Conservation (phyloP, 2,329 filamentous ascomycete genomes). For the Neonectria hederae region DNA sequence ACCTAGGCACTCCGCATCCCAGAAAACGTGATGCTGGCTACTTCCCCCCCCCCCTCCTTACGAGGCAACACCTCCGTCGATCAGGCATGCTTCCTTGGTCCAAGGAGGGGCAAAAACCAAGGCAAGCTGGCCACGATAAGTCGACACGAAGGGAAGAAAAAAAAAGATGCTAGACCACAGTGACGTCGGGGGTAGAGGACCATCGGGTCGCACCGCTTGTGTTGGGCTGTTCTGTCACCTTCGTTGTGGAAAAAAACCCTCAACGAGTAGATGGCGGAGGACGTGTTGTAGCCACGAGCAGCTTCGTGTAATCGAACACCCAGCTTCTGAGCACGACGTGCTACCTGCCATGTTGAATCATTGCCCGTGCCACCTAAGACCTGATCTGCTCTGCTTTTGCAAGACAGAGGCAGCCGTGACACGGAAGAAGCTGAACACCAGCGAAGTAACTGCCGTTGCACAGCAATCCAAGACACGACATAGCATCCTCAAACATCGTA, state of each 20-base stretch:
- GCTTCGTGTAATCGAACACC: not conserved
- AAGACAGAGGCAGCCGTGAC: not conserved
- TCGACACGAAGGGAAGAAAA: not conserved
- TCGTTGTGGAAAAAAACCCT: too few species aligned
- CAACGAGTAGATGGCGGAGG: not conserved
- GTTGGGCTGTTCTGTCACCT: too few species aligned
- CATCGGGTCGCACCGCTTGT: not conserved
- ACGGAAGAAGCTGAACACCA: not conserved
- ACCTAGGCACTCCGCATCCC: not conserved
- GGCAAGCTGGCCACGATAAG: not conserved
- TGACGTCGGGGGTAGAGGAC: not conserved
- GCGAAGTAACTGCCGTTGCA: not conserved
- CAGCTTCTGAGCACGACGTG: too few species aligned
- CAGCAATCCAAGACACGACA: too few species aligned
- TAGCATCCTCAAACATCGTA: not conserved
- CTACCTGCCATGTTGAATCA: not conserved
- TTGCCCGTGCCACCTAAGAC: not conserved
- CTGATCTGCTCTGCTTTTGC: too few species aligned
- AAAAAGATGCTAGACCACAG: not conserved
- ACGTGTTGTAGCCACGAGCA: not conserved
- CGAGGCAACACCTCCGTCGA: not conserved
- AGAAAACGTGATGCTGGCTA: not conserved
- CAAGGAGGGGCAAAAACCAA: not conserved
- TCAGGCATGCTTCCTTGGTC: not conserved
- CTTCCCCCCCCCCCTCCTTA: not conserved